These are phyloP conservation scores for Zymoseptoria passerinii DNA, from an alignment of 2,329 filamentous ascomycete species.

Conservation along the genomic window DNA sequence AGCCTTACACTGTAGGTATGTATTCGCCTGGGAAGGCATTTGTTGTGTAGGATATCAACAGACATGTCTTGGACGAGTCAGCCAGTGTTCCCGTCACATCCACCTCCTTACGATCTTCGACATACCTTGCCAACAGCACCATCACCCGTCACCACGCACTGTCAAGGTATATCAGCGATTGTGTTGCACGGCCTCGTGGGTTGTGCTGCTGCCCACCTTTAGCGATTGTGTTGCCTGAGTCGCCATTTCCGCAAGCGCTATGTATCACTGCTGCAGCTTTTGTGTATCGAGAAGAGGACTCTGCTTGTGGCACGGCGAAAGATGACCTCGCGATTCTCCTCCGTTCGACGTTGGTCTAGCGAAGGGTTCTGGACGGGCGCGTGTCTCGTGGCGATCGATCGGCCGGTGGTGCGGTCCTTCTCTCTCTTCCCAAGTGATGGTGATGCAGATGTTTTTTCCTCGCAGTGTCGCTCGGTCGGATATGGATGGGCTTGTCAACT, in stretches of 20 bases:
- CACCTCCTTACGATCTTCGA: conserved; percentile 9
- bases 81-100: background rate
- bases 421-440: background rate
- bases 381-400: background rate
- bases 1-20: conserved; percentile 88
- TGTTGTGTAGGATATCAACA: conserved; percentile 97
- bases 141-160: conserved; percentile 94
- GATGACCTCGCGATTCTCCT: background rate
- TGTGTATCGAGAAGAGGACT: background rate
- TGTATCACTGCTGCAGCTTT: background rate
- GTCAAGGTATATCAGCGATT: conserved; percentile 9
- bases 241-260: conserved; percentile 46
- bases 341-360: background rate
- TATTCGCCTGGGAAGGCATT: conserved; percentile 99
- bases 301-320: background rate
- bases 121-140: conserved; percentile 97
- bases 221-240: conserved; percentile 80
- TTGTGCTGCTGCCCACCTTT: conserved; percentile 53
- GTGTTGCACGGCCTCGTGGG: background rate
- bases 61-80: conserved; percentile 66
- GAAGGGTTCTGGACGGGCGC: background rate
- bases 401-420: background rate
- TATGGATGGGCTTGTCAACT: background rate
- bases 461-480: background rate
- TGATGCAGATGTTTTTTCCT: background rate